A percentile compares a stretch with the other conserved stretches of the same genome.
phyloP scores from a whole-genome alignment of 495 filamentous ascomycete species.

The Hyphodiscus hymeniophilus region DNA sequence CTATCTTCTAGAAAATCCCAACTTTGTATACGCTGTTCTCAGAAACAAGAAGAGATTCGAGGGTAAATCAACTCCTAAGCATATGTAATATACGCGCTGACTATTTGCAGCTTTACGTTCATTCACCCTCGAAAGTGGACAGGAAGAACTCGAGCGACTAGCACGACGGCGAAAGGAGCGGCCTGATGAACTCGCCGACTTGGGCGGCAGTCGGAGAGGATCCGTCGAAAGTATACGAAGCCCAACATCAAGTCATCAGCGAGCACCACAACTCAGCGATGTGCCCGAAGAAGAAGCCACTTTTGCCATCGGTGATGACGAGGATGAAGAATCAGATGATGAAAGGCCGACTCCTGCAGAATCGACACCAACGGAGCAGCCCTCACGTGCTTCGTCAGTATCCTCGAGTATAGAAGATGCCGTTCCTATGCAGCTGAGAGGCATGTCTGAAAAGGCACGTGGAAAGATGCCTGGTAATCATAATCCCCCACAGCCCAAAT shows the following conservation, averaged over 20 bases:
- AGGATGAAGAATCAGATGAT: slow-evolving; percentile 67
- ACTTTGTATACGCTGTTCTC: slow-evolving; percentile 74
- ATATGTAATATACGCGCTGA: not conserved
- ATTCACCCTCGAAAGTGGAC: slow-evolving; percentile 92
- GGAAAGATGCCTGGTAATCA: slow-evolving; percentile 74
- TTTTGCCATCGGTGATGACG: slow-evolving; percentile 71
- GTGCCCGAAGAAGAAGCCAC: slow-evolving; percentile 85
- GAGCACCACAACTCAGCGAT: slow-evolving; percentile 56
- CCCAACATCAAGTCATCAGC: slow-evolving; percentile 45
- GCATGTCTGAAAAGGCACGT: slow-evolving; percentile 96
- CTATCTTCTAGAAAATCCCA: slow-evolving; percentile 57
- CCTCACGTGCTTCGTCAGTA: slow-evolving; percentile 63
- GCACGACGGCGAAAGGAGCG: slow-evolving; percentile 67
- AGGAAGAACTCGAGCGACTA: slow-evolving; percentile 83
- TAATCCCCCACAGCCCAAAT: not conserved
- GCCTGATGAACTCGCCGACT: slow-evolving; percentile 32
- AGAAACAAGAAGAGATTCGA: slow-evolving; percentile 79
- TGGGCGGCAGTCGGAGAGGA: slow-evolving; percentile 39
- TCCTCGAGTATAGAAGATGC: slow-evolving; percentile 71
- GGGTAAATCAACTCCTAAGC: slow-evolving; percentile 7
- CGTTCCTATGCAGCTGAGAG: slow-evolving; percentile 79
- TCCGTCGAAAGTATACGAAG: slow-evolving; percentile 68
- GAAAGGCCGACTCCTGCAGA: slow-evolving; percentile 54
- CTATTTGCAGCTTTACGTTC: slow-evolving; percentile 54
- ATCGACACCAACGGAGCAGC: slow-evolving; percentile 61